These are phyloP conservation scores for Hawksworthiomyces lignivorus DNA, from an alignment of 2,329 filamentous ascomycete species.

Conservation along the genomic window DNA sequence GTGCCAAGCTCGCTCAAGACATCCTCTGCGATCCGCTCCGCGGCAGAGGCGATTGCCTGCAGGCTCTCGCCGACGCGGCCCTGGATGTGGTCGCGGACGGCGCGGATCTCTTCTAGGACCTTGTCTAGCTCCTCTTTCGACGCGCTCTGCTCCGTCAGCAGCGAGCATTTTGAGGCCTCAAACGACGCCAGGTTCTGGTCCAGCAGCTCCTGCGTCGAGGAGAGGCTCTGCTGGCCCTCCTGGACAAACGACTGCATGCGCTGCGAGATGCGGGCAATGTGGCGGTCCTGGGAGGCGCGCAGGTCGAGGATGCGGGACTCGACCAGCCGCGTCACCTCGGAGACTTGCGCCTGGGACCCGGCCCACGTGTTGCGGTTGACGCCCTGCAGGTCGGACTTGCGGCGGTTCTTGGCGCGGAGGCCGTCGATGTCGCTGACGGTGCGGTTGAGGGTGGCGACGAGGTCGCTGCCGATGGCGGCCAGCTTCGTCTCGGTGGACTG, in stretches of 20 bases:
- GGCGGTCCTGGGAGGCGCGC: slow-evolving; percentile 60
- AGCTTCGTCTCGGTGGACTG: slow-evolving; percentile 76
- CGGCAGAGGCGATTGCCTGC: slow-evolving; percentile 72
- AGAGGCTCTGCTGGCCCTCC: slow-evolving; percentile 64
- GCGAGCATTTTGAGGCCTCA: slow-evolving; percentile 56
- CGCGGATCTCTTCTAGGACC: slow-evolving; percentile 87
- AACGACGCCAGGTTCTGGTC: slow-evolving; percentile 62
- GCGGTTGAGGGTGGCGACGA: slow-evolving; percentile 69
- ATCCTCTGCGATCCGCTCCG: slow-evolving; percentile 81
- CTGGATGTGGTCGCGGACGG: slow-evolving; percentile 83
- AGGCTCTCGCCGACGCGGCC: slow-evolving; percentile 76
- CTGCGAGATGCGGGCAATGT: slow-evolving; percentile 59
- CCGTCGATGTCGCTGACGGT: slow-evolving; percentile 76
- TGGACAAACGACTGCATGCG: slow-evolving; percentile 72
- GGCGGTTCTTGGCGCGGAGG: slow-evolving; percentile 76
- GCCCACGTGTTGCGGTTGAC: slow-evolving; percentile 75
- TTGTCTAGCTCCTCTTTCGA: slow-evolving; percentile 81
- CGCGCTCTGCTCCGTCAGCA: slow-evolving; percentile 58
- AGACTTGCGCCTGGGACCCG: slow-evolving; percentile 66
- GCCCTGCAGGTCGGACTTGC: slow-evolving; percentile 75
- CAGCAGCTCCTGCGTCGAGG: slow-evolving; percentile 61
- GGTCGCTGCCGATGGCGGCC: slow-evolving; percentile 60
- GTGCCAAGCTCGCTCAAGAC: slow-evolving; percentile 76
- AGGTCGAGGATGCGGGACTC: slow-evolving; percentile 69
- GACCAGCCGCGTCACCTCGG: slow-evolving; percentile 67